Percentiles rank a stretch among this genome's conserved stretches.
These are phyloP conservation scores for Neckera pumila DNA, from an alignment of 225 moss, liverwort and hornwort genomes.

Conservation along the genomic window DNA sequence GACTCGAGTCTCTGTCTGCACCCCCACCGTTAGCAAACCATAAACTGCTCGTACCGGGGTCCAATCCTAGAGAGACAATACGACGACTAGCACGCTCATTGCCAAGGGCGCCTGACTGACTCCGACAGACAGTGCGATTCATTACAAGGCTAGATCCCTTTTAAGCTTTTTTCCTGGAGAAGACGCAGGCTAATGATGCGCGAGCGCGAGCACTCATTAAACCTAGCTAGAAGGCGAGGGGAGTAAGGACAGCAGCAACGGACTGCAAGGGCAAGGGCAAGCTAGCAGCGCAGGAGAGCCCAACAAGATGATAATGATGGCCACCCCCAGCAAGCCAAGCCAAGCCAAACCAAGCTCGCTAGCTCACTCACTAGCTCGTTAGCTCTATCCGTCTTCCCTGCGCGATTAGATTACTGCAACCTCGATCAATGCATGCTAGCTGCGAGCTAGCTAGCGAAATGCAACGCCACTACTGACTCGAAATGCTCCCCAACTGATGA, in stretches of 20 bases:
- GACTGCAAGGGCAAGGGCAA: not conserved
- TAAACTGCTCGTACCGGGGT: not conserved
- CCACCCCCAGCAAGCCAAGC: not conserved
- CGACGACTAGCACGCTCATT: not conserved
- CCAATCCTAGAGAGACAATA: not conserved
- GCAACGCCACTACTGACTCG: not conserved
- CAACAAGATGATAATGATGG: constrained; percentile 15
- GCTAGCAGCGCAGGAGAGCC: not conserved
- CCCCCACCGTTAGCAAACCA: not conserved
- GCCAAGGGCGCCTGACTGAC: not conserved
- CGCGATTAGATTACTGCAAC: not conserved
- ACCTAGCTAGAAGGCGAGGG: not conserved
- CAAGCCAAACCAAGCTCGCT: not conserved
- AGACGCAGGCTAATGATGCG: constrained; percentile 18
- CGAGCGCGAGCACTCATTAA: constrained; percentile 4
- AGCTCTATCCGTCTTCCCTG: not conserved
- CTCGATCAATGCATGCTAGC: not conserved
- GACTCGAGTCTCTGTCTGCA: not conserved
- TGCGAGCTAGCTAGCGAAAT: no score
- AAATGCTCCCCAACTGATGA: not conserved
- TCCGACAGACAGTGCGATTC: constrained; percentile 21
- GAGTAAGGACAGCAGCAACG: not conserved
- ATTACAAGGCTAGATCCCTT: constrained; percentile 23
- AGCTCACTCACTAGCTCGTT: not conserved
- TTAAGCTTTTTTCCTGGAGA: constrained; percentile 16